Conservation (phyloP, 2,329 filamentous ascomycete genomes). For the Aspergillus sp. region DNA sequence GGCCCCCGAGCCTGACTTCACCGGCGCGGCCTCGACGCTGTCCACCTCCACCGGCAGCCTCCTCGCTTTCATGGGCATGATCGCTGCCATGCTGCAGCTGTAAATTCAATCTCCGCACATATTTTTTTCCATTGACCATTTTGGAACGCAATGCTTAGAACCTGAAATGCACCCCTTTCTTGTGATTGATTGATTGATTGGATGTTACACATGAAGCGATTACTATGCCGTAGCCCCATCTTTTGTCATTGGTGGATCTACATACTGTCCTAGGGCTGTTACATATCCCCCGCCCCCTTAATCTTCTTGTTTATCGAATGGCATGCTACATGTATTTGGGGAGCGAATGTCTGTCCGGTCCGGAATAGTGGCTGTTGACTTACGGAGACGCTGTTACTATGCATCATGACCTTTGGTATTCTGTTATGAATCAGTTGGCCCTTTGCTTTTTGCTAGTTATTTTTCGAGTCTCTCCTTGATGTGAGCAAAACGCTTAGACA, state of each 20-base stretch:
- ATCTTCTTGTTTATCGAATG: not conserved
- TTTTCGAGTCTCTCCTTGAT: conserved; percentile 4
- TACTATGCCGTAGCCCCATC: not conserved
- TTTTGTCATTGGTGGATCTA: not conserved
- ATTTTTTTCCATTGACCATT: not conserved
- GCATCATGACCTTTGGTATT: not conserved
- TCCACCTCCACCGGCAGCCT: conserved; percentile 28
- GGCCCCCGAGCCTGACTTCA: conserved; percentile 25
- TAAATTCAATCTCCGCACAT: conserved; percentile 21
- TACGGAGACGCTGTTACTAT: not conserved
- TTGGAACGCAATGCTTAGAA: not conserved
- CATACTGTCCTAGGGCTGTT: not conserved
- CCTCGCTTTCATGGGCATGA: conserved; percentile 24
- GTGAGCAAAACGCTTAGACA: not conserved
- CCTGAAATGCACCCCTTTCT: not conserved
- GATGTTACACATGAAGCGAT: not conserved
- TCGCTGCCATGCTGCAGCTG: conserved; percentile 37
- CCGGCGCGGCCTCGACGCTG: conserved; percentile 29
- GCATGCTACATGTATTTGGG: not conserved
- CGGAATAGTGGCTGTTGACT: not conserved
- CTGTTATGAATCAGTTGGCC: conserved; percentile 1
- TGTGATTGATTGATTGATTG: not conserved
- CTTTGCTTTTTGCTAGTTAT: not conserved
- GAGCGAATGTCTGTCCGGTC: not conserved
- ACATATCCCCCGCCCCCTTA: not conserved